Evolutionary conservation across 176 grass and related monocot species (phyloP).

Genomic region (Aegilops longissima): DNA sequence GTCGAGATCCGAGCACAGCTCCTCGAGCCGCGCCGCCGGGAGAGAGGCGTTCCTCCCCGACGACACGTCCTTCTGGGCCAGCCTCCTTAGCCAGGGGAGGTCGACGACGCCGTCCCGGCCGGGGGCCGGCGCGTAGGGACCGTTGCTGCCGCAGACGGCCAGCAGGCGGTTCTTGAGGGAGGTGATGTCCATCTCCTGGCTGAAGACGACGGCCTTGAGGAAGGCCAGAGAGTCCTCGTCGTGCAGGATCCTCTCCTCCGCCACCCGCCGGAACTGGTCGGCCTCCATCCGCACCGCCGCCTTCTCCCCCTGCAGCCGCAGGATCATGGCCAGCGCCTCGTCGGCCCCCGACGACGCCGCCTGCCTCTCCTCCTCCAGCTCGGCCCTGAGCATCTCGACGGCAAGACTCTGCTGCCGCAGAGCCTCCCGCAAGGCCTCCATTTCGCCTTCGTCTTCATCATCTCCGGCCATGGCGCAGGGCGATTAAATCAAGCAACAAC

Average conservation of each 20-base stretch:
- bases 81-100: conserved; percentile 43
- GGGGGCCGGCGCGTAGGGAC: background rate
- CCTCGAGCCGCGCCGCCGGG: conserved; percentile 24
- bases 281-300: conserved; percentile 63
- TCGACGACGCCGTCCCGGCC: background rate
- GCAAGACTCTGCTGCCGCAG: conserved; percentile 44
- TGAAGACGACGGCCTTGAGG: conserved; percentile 74
- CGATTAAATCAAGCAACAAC: background rate
- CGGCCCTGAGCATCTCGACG: conserved; percentile 52
- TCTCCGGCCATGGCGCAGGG: conserved; percentile 26
- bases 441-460: conserved; percentile 50
- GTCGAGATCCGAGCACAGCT: conserved; percentile 39
- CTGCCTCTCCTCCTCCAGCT: conserved; percentile 82
- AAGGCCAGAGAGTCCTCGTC: conserved; percentile 63
- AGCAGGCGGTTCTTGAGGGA: conserved; percentile 71
- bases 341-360: conserved; percentile 62
- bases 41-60: conserved; percentile 42
- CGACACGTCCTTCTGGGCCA: conserved; percentile 13
- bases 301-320: conserved; percentile 82
- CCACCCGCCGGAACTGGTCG: conserved; percentile 67
- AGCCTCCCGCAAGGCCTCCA: conserved; percentile 55
- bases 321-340: conserved; percentile 87
- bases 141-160: conserved; percentile 42
- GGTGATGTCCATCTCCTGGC: conserved; percentile 76
- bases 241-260: conserved; percentile 78